Evolutionary conservation across 371 early-diverging fungal species (phyloP).

Genomic region (Rhizopus delemar): DNA sequence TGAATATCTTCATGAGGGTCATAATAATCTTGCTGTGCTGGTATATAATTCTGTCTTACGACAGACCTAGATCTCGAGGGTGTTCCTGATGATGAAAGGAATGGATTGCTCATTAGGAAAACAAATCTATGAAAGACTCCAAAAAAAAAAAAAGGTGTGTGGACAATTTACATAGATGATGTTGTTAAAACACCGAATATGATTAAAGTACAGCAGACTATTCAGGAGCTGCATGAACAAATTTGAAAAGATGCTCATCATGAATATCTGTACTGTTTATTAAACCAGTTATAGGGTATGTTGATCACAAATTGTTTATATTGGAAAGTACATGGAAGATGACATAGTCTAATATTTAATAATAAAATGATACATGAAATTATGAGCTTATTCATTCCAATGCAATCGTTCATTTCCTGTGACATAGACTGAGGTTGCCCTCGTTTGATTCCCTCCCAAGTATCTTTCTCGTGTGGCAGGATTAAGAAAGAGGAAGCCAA

Average conservation of each 20-base stretch:
- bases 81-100: constrained; percentile 14
- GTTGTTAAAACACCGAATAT: no score
- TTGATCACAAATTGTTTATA: no score
- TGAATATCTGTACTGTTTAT: no score
- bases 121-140: not conserved
- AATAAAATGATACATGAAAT: no score
- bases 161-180: not conserved
- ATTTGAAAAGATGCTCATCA: no score
- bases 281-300: no score
- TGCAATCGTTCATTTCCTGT: constrained; percentile 34
- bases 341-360: no score
- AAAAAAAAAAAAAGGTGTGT: not conserved
- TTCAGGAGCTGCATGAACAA: no score
- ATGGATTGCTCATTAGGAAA: constrained; percentile 25
- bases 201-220: no score
- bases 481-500: constrained; percentile 20
- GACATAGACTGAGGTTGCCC: constrained; percentile 27
- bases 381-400: constrained; percentile 16
- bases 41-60: constrained; percentile 15
- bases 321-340: no score
- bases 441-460: constrained; percentile 11
- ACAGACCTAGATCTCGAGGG: constrained; percentile 18
- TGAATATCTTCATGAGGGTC: constrained; percentile 14
- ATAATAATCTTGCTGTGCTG: constrained; percentile 16
- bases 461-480: constrained; percentile 16